These are phyloP conservation scores for Nakazawaea holstii DNA, from an alignment of 805 yeast species.

Conservation along the genomic window DNA sequence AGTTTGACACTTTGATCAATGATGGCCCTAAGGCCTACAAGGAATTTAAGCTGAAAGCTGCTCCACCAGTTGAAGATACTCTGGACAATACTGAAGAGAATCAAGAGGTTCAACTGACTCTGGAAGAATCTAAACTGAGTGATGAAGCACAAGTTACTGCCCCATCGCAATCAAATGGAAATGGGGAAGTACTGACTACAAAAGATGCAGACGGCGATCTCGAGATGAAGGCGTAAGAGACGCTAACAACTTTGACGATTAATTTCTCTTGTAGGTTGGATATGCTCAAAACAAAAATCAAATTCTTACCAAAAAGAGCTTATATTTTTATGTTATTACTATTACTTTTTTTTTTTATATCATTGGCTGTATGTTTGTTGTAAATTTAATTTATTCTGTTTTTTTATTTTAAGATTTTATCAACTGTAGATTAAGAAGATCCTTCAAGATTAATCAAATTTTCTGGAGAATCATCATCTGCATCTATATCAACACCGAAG, in stretches of 20 bases:
- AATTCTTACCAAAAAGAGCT: too few species aligned
- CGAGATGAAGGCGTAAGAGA: constrained; percentile 1
- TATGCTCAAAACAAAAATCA: too few species aligned
- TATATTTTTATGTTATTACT: too few species aligned
- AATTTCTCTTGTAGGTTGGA: neutral
- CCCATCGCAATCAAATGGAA: too few species aligned
- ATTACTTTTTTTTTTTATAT: too few species aligned
- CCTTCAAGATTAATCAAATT: too few species aligned
- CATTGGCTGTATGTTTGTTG: too few species aligned
- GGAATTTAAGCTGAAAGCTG: constrained; percentile 10
- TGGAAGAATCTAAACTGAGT: neutral
- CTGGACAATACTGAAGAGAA: constrained; percentile 1
- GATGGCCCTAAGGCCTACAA: constrained; percentile 33
- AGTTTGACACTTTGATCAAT: constrained; percentile 28
- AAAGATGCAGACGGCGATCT: constrained; percentile 14
- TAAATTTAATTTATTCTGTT: too few species aligned
- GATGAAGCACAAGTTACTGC: neutral
- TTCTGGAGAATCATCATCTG: constrained; percentile 34
- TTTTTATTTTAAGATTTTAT: too few species aligned
- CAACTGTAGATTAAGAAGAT: too few species aligned
- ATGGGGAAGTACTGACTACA: neutral
- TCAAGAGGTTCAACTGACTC: constrained; percentile 17
- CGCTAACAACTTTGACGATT: neutral
- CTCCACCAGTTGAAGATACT: neutral
- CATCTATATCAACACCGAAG: constrained; percentile 81